Percentiles rank a stretch among this genome's conserved stretches.
Evolutionary conservation across 345 rosid genomes (phyloP).

Genomic region (Euphorbia lathyris): DNA sequence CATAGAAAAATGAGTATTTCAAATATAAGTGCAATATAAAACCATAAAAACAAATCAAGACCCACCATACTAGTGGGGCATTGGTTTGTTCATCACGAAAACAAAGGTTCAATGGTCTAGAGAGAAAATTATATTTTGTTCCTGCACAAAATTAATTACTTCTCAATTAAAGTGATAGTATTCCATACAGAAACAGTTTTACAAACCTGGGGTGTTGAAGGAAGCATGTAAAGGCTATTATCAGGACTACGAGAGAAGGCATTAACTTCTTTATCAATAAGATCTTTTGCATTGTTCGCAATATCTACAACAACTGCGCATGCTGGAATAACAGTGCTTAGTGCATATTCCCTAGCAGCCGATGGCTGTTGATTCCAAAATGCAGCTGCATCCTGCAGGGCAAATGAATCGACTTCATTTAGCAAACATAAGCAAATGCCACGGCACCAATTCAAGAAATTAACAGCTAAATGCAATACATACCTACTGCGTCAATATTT

Average conservation of each 20-base stretch:
- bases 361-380: conserved; percentile 91
- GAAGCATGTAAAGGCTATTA: conserved; percentile 85
- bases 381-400: conserved; percentile 68
- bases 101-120: background rate
- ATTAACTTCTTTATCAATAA: conserved; percentile 72
- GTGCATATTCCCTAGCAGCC: conserved; percentile 80
- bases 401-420: background rate
- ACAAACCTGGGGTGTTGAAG: conserved; percentile 87
- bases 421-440: background rate
- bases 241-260: conserved; percentile 86
- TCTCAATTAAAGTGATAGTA: background rate
- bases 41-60: conserved; percentile 6
- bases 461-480: background rate
- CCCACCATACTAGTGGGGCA: background rate
- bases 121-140: background rate
- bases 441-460: background rate
- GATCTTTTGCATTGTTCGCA: conserved; percentile 76
- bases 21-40: background rate
- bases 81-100: background rate
- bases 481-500: background rate
- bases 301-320: conserved; percentile 63
- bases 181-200: conserved; percentile 2
- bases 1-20: background rate
- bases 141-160: background rate
- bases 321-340: conserved; percentile 81